These are phyloP conservation scores for Zasmidium angulare DNA, from an alignment of 2,329 filamentous ascomycete species.

Conservation along the genomic window DNA sequence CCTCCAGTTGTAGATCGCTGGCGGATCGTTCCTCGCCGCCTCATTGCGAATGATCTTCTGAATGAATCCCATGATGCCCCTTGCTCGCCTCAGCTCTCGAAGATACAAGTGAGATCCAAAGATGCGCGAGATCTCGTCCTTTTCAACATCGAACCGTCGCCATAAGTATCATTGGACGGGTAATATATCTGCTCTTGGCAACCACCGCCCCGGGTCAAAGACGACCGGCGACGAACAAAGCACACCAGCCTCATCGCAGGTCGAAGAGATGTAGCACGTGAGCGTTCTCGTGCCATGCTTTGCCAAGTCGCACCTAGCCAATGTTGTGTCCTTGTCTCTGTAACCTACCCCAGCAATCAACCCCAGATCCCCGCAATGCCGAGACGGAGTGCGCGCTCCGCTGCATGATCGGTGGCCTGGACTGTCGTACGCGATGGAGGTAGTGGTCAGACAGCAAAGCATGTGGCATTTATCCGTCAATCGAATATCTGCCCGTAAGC, in stretches of 20 bases:
- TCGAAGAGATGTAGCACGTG: neutral
- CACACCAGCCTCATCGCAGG: neutral
- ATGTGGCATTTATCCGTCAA: neutral
- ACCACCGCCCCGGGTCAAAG: slow-evolving; percentile 7
- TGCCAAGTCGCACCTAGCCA: neutral
- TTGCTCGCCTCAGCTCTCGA: neutral
- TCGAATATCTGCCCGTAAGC: neutral
- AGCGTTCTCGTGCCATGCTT: neutral
- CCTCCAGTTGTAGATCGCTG: slow-evolving; percentile 69
- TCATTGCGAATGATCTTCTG: slow-evolving; percentile 65
- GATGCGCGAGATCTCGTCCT: neutral
- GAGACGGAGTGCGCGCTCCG: neutral
- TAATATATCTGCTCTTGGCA: slow-evolving; percentile 6
- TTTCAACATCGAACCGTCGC: neutral
- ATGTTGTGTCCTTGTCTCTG: neutral
- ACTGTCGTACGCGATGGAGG: neutral
- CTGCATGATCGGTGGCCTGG: neutral
- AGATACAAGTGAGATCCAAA: neutral
- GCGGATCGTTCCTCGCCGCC: slow-evolving; percentile 66
- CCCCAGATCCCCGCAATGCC: slow-evolving; percentile 1
- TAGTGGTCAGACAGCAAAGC: neutral
- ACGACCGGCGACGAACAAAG: neutral
- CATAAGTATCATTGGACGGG: neutral
- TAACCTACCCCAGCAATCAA: neutral
- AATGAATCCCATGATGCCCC: slow-evolving; percentile 43